phyloP scores from a whole-genome alignment of 208 protist species.

The Trypanosoma conorhini region DNA sequence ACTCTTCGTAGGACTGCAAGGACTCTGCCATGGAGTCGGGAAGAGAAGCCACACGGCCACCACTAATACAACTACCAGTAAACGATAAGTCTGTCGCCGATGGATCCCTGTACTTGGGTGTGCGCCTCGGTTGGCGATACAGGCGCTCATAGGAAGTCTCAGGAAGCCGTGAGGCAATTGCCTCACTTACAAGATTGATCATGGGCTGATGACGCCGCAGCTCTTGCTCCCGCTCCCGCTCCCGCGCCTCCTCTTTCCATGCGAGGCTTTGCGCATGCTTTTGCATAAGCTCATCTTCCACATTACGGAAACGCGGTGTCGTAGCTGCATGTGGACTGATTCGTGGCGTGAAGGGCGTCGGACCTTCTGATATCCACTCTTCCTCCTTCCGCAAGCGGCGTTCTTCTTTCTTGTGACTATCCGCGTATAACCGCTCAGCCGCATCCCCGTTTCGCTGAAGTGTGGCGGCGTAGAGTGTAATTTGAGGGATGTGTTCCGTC shows the following conservation, averaged over 20 bases:
- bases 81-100: not conserved
- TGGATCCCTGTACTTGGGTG: slow-evolving; percentile 2
- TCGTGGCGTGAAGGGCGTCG: slow-evolving; percentile 42
- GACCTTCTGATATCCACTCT: slow-evolving; percentile 14
- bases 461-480: slow-evolving; percentile 59
- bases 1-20: slow-evolving; percentile 45
- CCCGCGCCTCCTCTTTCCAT: slow-evolving; percentile 16
- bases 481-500: slow-evolving; percentile 24
- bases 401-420: slow-evolving; percentile 41
- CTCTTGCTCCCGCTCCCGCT: slow-evolving; percentile 20
- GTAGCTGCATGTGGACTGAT: slow-evolving; percentile 47
- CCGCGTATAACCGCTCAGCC: slow-evolving; percentile 51
- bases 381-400: slow-evolving; percentile 41
- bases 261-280: slow-evolving; percentile 33
- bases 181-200: slow-evolving; percentile 73
- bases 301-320: slow-evolving; percentile 21
- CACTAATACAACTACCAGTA: slow-evolving; percentile 1
- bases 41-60: slow-evolving; percentile 25
- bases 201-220: slow-evolving; percentile 37
- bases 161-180: slow-evolving; percentile 54
- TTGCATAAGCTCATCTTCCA: slow-evolving; percentile 40
- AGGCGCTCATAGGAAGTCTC: slow-evolving; percentile 58
- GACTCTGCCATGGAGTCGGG: slow-evolving; percentile 34
- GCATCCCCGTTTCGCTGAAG: slow-evolving; percentile 46
- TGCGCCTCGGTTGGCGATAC: slow-evolving; percentile 8